phyloP scores from a whole-genome alignment of 352 stramenopile genomes.

The Phytophthora sojae region DNA sequence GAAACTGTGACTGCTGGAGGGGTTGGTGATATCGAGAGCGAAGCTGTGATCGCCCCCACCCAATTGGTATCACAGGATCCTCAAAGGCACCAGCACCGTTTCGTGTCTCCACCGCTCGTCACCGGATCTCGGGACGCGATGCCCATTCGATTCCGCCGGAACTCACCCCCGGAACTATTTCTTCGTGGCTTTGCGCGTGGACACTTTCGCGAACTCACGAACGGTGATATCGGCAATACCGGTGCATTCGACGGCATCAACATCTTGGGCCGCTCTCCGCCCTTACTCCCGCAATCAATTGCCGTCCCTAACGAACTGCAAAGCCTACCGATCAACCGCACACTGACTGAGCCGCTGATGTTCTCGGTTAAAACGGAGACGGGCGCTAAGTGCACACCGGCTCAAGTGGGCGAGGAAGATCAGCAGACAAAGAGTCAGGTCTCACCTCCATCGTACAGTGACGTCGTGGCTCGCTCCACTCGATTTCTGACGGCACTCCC shows the following conservation, averaged over 20 bases:
- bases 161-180: constrained; percentile 72
- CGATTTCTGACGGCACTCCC: constrained; percentile 76
- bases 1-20: neutral
- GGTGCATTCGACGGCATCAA: constrained; percentile 42
- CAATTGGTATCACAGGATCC: constrained; percentile 10
- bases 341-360: constrained; percentile 19
- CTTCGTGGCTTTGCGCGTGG: constrained; percentile 60
- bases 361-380: constrained; percentile 8
- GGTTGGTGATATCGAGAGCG: neutral
- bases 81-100: constrained; percentile 31
- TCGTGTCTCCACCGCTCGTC: constrained; percentile 67
- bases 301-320: constrained; percentile 12
- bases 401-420: constrained; percentile 9
- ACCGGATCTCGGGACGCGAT: constrained; percentile 44
- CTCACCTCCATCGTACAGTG: constrained; percentile 59
- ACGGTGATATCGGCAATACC: constrained; percentile 19
- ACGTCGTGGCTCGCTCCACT: constrained; percentile 76
- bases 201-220: constrained; percentile 32
- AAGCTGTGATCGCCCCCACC: neutral
- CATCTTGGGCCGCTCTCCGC: constrained; percentile 45
- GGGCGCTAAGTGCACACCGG: constrained; percentile 2
- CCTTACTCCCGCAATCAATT: constrained; percentile 34
- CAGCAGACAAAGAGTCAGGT: constrained; percentile 9
- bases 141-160: constrained; percentile 57
- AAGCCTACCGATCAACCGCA: constrained; percentile 24